phyloP scores from a whole-genome alignment of 129 eudicot species.

The Flaveria linearis region DNA sequence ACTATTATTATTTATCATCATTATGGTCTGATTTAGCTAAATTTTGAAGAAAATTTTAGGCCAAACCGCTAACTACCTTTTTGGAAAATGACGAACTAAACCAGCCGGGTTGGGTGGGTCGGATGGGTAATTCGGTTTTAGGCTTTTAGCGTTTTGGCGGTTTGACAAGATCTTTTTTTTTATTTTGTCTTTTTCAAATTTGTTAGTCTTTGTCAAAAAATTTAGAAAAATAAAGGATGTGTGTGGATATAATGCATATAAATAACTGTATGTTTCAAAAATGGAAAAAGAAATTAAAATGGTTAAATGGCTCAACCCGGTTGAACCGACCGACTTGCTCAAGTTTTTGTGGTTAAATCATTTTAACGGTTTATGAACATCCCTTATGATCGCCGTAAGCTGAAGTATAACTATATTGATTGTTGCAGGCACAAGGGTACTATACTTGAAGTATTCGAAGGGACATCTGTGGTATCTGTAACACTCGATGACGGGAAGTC shows the following conservation, averaged over 20 bases:
- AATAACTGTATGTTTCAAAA: not conserved
- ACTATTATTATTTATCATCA: not conserved
- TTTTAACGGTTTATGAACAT: not conserved
- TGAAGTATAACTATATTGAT: not conserved
- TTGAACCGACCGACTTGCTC: not conserved
- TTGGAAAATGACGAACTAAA: not conserved
- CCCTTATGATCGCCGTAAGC: not conserved
- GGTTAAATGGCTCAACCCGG: too few relatives aligned
- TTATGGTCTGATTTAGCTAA: not conserved
- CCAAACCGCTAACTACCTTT: not conserved
- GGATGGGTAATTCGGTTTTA: not conserved
- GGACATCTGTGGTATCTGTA: slow-evolving; percentile 56
- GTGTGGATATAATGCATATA: not conserved
- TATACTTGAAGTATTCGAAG: slow-evolving; percentile 61
- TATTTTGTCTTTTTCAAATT: not conserved
- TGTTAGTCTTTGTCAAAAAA: too few relatives aligned
- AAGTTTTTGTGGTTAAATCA: not conserved
- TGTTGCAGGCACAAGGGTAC: slow-evolving; percentile 75
- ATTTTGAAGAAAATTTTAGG: not conserved
- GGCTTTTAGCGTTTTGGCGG: not conserved
- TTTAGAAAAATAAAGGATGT: not conserved
- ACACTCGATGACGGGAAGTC: slow-evolving; percentile 72
- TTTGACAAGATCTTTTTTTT: not conserved
- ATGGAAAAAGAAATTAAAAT: too few relatives aligned
- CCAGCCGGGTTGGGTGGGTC: not conserved